Base-by-base conservation (phyloP, 305 asterid genomes). In the Fraxinus greggii region DNA sequence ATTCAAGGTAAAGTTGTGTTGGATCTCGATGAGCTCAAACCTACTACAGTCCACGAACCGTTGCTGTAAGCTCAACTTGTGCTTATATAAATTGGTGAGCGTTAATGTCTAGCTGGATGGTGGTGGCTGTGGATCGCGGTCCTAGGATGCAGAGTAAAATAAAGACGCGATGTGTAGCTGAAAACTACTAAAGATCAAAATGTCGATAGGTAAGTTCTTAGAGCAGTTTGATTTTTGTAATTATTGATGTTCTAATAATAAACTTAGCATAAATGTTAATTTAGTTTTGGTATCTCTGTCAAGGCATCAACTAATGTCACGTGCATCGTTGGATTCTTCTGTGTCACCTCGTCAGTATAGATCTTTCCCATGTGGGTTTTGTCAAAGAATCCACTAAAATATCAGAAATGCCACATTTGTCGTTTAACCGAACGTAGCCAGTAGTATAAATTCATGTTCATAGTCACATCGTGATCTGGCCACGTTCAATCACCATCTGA, bases 1-100 rank as follows among this genome's bases (percentile, higher is more conserved):
- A 79, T 93, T 80, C 87, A 89, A 29, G 99, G 99, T 80, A 94
- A 95, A 91, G 93, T 95, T 72, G 99, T 94, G 82, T 89, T 95
- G 45, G 93, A 92, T 82, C 17, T 95, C 2, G 93, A 94, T 81
- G 89, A 89, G 86, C 77, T 35, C 45, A 69, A 45, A 59, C 79
- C 17, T 5, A 31, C 17, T 5, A 31, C 70, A 1, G 10, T 9
- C 29, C 54, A 29, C 21, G 17, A 70, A 76, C 40, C 40, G 21
- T 36, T 19, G 28, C 61, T 26, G n/a, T 76, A 21, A 69, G 33
- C 73, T 63, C 19, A 36, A 63, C 31, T 28, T 26, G 28, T 51
- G 36, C 23, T 72, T 24, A 19, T 74, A 78, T 35, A 73, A 51
- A 54, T 45, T 48, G 61, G 26, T n/a, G 21, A 80, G 72, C 70